A percentile compares a stretch with the other conserved stretches of the same genome.
Evolutionary conservation across 192 early-diverging fungal species (phyloP).

Genomic region (Umbelopsis ramanniana): DNA sequence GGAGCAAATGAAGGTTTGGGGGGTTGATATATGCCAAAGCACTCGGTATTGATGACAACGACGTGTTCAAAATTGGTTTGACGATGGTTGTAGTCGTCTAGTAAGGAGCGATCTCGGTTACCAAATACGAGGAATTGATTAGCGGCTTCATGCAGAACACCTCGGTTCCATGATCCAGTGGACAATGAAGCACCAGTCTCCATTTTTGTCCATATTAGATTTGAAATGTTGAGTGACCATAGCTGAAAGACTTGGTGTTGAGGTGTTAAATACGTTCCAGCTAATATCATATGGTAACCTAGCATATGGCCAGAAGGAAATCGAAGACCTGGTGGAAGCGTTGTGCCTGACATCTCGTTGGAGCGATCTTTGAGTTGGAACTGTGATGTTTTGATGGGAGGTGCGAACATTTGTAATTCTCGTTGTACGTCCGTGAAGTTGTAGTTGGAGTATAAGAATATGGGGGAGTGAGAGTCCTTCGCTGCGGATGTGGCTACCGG

Average conservation of each 20-base stretch:
- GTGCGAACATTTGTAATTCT: constrained; percentile 70
- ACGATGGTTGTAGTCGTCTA: constrained; percentile 79
- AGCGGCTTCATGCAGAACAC: constrained; percentile 61
- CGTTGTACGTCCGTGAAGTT: constrained; percentile 81
- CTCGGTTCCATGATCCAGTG: constrained; percentile 80
- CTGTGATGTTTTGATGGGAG: constrained; percentile 48
- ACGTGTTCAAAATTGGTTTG: constrained; percentile 82
- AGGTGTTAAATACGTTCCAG: constrained; percentile 75
- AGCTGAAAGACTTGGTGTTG: constrained; percentile 71
- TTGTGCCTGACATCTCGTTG: constrained; percentile 62
- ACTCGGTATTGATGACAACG: constrained; percentile 72
- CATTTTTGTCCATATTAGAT: constrained; percentile 68
- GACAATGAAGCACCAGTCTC: constrained; percentile 70
- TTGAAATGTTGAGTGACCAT: constrained; percentile 70
- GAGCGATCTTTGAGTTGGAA: constrained; percentile 73
- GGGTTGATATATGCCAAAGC: constrained; percentile 67
- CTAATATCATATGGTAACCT: constrained; percentile 69
- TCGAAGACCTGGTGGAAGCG: constrained; percentile 72
- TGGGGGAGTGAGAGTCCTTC: constrained; percentile 56
- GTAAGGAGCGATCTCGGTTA: constrained; percentile 64
- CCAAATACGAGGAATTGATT: constrained; percentile 79
- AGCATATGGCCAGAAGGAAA: constrained; percentile 76
- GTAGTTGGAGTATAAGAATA: constrained; percentile 83
- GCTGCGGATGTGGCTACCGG: constrained; percentile 24
- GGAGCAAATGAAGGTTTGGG: constrained; percentile 60